Base-by-base conservation (phyloP, 2,329 filamentous ascomycete species). In the Arthrobotrys conoides region DNA sequence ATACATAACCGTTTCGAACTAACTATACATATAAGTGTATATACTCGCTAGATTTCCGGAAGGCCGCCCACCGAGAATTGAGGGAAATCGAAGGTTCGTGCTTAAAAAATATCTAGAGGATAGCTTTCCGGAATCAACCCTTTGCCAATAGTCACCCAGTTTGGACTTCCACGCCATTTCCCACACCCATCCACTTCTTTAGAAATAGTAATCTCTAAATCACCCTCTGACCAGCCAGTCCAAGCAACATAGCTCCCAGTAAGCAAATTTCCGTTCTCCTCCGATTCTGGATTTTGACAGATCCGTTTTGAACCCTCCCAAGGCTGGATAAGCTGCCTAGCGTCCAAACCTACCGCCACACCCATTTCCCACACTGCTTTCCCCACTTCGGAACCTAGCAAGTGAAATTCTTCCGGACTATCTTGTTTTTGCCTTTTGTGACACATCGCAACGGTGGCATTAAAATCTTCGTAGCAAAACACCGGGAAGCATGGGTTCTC, bases 221-320 rank as follows among this genome's bases (percentile, higher is more conserved):
- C 22, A 67, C 71, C 73, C n/a, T 57, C 67, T 12, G 73, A 66
- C 67, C 73, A 77, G 14, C 59, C 53, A 6, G 73, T 70, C 57
- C 51, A 77, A 22, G 61, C 61, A 10, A 53, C 51, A 41, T 67
- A 77, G 27, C 63, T 67, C n/a, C 30, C 67, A 14, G 36, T 9
- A 16, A 24, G 3, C 16, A 46, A 5, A 2, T 71, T 27, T 5
- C 16, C 55, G 27, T 27, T 65, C 33, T 41, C 55, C 20, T 22
- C 12, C 18, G 70, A 72, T 22, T 66, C 66, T 22, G 36, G 18
- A 41, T 67, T 36, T 16, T 14, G 5, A 48, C 66, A 76, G 9
- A 49, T 2, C 41, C 66, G 33, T 57, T 65, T 10, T 46, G 44
- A 46, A 2, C 44, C 44, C 8, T 69, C 46, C 64, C 59, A 57